Base-by-base conservation (phyloP, 495 filamentous ascomycete genomes). In the Aspergillus sclerotiicarbonarius region DNA sequence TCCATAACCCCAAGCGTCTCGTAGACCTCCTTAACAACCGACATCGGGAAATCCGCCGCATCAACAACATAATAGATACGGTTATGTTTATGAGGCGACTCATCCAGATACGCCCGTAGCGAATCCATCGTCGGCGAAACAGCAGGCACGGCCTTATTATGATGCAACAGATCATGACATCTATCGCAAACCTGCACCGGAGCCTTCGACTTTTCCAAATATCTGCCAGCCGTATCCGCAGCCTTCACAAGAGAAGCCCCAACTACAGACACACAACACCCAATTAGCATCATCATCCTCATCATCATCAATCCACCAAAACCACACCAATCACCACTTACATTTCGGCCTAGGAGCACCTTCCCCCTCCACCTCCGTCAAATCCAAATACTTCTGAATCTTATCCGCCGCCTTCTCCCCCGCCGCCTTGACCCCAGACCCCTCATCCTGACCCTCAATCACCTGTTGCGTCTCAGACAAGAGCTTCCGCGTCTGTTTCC, bases 11-110 rank as follows among this genome's bases (percentile, higher is more conserved):
- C 76, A 1, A 98, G 78, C 15, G 79, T 73, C 33, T 67, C 64
- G 47, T 83, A 78, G 19, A 91, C 77, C 43, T 82, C 80, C 2
- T 89, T 86, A 7, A 96, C 71, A 9, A 99, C 69, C 2, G 93
- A 96, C 80, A 99, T 86, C 19, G 94, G 94, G 60, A 99, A 96
- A 67, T 99, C 94, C 15, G 92, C 95, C 5, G 94, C 94, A 66
- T 99, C 94, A n/a, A 98, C 66, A n/a, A 99, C 80, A 70, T 97
- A 92, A 69, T 97, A 99, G 54, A 99, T 83, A 63, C 96, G 92
- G 67, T 98, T 98, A 61, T 87, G 76, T 65, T 87, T 90, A 69
- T 94, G 82, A 1, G 91, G 91, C 0, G 93, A 92, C 61, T 93
- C 89, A 18, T 84, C 78, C 21, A 99, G 86, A n/a, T 88, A 95